phyloP scores from a whole-genome alignment of 2,329 filamentous ascomycete genomes.

The Xylariaceae sp. region DNA sequence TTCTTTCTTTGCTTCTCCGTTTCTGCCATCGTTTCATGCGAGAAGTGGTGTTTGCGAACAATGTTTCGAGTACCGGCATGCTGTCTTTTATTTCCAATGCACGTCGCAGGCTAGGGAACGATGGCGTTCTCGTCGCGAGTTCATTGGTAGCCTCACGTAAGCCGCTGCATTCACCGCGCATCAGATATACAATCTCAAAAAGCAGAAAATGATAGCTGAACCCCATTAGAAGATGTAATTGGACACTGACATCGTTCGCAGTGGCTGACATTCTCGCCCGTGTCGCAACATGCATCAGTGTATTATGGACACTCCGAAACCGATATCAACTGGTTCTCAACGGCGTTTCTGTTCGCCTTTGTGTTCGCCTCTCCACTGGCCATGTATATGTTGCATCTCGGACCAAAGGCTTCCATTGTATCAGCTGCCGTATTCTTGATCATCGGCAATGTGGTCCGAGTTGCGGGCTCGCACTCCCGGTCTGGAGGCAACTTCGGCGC shows the following conservation, averaged over 20 bases:
- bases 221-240: not conserved
- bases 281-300: conserved; percentile 68
- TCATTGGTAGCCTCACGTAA: not conserved
- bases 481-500: conserved; percentile 66
- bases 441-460: conserved; percentile 87
- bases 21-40: too few relatives aligned
- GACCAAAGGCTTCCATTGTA: conserved; percentile 76
- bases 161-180: too few relatives aligned
- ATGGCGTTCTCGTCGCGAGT: not conserved
- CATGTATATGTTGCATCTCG: conserved; percentile 75
- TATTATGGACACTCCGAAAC: conserved; percentile 76
- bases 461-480: conserved; percentile 60
- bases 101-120: too few relatives aligned
- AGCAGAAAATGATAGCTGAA: too few relatives aligned
- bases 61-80: too few relatives aligned
- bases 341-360: conserved; percentile 82
- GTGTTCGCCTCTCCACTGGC: conserved; percentile 67
- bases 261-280: conserved; percentile 92
- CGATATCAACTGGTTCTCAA: conserved; percentile 90
- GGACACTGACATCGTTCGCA: conserved; percentile 33
- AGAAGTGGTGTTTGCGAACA: too few relatives aligned
- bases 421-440: conserved; percentile 70
- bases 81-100: too few relatives aligned
- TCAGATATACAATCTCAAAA: too few relatives aligned
- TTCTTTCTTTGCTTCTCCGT: not conserved